phyloP scores from a whole-genome alignment of 495 filamentous ascomycete genomes.

The Xylaria palmicola region DNA sequence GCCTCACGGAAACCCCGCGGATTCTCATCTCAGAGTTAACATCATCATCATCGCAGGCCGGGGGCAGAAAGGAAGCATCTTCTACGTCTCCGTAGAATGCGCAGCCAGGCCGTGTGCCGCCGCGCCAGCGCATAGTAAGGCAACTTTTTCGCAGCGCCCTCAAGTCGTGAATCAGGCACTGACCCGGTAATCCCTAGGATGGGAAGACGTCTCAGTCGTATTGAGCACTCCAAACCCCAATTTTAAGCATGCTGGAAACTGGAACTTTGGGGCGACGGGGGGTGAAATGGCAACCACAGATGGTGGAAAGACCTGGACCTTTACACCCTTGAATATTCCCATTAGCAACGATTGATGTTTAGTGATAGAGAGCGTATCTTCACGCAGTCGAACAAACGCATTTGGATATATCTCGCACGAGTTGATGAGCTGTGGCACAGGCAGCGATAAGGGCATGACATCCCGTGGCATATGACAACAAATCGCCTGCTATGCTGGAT shows the following conservation, averaged over 20 bases:
- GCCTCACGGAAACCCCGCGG: neutral
- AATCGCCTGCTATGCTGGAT: no score
- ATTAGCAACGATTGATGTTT: neutral
- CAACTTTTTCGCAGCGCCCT: neutral
- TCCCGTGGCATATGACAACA: no score
- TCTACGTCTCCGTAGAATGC: slow-evolving; percentile 13
- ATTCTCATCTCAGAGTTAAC: neutral
- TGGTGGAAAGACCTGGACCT: slow-evolving; percentile 9
- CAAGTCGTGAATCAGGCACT: neutral
- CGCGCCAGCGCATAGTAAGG: slow-evolving; percentile 10
- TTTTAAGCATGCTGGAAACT: neutral
- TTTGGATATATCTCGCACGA: no score
- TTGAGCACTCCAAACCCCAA: slow-evolving; percentile 5
- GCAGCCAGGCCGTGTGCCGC: slow-evolving; percentile 1
- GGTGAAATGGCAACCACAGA: slow-evolving; percentile 12
- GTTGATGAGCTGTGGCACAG: no score
- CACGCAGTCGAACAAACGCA: no score
- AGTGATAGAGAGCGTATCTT: neutral
- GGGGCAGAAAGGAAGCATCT: slow-evolving; percentile 12
- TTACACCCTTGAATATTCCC: slow-evolving; percentile 9
- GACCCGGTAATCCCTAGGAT: neutral
- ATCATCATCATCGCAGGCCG: neutral
- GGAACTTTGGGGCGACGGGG: slow-evolving; percentile 11
- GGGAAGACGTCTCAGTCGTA: slow-evolving; percentile 12
- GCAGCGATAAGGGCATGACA: no score